Percentiles rank a stretch among this genome's conserved stretches.
Conservation (phyloP, 2,329 filamentous ascomycete species). For the Cordyceps fumosorosea region DNA sequence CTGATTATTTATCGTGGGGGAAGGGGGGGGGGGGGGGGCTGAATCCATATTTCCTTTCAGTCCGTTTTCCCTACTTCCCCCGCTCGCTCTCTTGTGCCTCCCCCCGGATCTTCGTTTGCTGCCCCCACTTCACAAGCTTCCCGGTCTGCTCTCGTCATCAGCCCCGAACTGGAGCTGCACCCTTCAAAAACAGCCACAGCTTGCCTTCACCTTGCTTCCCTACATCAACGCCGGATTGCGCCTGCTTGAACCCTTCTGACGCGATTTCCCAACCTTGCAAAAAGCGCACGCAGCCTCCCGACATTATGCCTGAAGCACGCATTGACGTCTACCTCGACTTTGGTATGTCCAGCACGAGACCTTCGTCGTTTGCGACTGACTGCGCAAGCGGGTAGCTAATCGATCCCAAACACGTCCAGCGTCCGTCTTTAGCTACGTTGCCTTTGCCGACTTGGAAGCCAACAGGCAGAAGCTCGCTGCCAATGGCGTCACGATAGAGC, state of each 20-base stretch:
- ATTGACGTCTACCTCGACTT: conserved; percentile 64
- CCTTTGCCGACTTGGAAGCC: conserved; percentile 50
- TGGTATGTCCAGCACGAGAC: conserved; percentile 37
- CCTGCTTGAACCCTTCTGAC: neutral
- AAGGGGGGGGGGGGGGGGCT: no score
- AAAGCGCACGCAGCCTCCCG: no score
- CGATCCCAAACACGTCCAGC: conserved; percentile 35
- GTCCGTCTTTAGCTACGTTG: conserved; percentile 55
- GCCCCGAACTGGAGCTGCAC: neutral
- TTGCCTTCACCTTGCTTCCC: neutral
- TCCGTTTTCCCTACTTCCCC: neutral
- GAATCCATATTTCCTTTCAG: neutral
- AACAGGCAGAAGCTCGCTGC: conserved; percentile 48
- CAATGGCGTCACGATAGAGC: conserved; percentile 62
- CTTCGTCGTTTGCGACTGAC: neutral
- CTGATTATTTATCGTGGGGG: no score
- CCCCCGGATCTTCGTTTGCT: neutral
- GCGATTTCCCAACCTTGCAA: neutral
- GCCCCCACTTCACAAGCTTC: neutral
- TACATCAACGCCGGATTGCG: neutral
- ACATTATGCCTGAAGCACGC: conserved; percentile 48
- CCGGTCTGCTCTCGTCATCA: neutral
- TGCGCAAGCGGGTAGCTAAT: neutral
- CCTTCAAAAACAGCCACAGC: neutral
- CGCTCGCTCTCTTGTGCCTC: no score